These are phyloP conservation scores for Pseudogymnoascus sp. DNA, from an alignment of 2,329 filamentous ascomycete species.

Conservation along the genomic window DNA sequence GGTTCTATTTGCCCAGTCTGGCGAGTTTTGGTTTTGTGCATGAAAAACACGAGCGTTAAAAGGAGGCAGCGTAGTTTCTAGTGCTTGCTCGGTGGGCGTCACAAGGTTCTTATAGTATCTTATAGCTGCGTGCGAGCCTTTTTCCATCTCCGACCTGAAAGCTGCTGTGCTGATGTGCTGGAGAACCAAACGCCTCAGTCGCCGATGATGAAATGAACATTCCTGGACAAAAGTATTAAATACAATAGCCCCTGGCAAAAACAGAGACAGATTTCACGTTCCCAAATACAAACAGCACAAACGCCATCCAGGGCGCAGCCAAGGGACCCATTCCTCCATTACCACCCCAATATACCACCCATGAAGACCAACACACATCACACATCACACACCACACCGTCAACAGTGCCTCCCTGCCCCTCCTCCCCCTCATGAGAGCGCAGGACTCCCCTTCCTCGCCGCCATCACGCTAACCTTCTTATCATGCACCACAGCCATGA, in stretches of 20 bases:
- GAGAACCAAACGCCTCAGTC: not conserved
- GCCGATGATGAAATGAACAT: not conserved
- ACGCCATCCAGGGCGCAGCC: conserved; percentile 5
- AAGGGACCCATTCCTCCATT: conserved; percentile 4
- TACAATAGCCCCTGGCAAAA: conserved; percentile 3
- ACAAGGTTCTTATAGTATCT: too few species aligned
- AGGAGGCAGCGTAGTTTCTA: too few species aligned
- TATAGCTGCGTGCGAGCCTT: too few species aligned
- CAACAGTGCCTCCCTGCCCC: not conserved
- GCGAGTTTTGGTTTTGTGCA: too few species aligned
- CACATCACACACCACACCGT: not conserved
- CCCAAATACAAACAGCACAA: not conserved
- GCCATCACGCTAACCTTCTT: conserved; percentile 29
- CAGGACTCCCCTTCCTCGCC: conserved; percentile 27
- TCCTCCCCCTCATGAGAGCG: conserved; percentile 21
- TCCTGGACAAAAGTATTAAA: conserved; percentile 3
- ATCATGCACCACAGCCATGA: conserved; percentile 37
- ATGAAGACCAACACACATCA: not conserved
- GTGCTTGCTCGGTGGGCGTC: too few species aligned
- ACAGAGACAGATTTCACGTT: conserved; percentile 1
- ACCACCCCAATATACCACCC: not conserved
- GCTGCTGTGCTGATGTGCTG: too few species aligned
- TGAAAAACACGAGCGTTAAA: too few species aligned
- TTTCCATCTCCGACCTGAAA: too few species aligned
- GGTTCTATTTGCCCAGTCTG: too few species aligned